A percentile compares a stretch with the other conserved stretches of the same genome.
These are phyloP conservation scores for Sporisorium graminicola DNA, from an alignment of 1,284 basidiomycete genomes.

Conservation along the genomic window DNA sequence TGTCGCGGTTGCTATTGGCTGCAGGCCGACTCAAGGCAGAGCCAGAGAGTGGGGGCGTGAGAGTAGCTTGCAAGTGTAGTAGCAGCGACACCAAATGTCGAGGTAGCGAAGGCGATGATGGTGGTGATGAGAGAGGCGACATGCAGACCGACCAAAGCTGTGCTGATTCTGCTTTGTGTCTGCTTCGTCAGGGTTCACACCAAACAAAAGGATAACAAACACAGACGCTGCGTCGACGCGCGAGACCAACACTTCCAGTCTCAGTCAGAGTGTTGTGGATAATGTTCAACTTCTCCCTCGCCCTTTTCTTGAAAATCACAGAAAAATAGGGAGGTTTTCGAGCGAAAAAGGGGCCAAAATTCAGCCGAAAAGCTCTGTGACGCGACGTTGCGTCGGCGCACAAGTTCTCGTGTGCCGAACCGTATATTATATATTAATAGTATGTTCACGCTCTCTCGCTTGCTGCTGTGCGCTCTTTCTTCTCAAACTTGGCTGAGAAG, in stretches of 20 bases:
- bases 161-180: background rate
- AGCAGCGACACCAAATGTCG: background rate
- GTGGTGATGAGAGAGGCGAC: slow-evolving; percentile 6
- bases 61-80: background rate
- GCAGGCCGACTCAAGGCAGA: slow-evolving; percentile 2
- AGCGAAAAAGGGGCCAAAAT: background rate
- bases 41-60: background rate
- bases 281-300: slow-evolving; percentile 12
- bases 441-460: background rate
- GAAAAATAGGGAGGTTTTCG: background rate
- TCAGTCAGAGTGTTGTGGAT: background rate
- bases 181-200: slow-evolving; percentile 13
- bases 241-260: slow-evolving; percentile 11
- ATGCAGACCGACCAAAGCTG: slow-evolving; percentile 7
- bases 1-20: background rate
- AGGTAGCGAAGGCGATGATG: background rate
- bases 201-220: background rate
- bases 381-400: slow-evolving; percentile 9
- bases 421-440: too few species aligned
- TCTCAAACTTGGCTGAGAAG: background rate
- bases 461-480: background rate
- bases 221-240: slow-evolving; percentile 4
- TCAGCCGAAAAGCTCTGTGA: background rate
- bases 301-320: background rate
- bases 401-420: background rate